Base-by-base conservation (phyloP, 495 filamentous ascomycete genomes). In the Trichoderma asperelloides region DNA sequence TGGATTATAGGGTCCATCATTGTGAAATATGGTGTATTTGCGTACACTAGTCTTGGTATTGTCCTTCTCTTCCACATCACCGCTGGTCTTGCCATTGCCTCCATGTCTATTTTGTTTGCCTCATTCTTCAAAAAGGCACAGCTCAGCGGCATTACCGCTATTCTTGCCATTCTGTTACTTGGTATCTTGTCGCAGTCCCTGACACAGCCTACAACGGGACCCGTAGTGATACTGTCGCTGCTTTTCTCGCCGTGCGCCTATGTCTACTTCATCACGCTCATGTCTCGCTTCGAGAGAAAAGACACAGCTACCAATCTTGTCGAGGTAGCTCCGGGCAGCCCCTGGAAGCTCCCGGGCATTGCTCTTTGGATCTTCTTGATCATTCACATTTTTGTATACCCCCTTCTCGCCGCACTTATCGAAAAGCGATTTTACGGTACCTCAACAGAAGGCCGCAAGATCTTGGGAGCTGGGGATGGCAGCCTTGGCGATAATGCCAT, bases 211-310 rank as follows among this genome's bases (percentile, higher is more conserved):
- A 80, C 71, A 25, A 87, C 87, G 18, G 84, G 77, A 12, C 79
- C 85, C 3, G 85, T 91, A 7, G 79, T 80, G 2, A 77, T 88
- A 8, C 80, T 95, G 9, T 83, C 86, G 68, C 71, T 93, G 6
- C 75, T 95, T 3, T 95, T 93, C 71, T 81, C 89, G 15, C 88
- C 91, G 9, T 90, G 88, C 80, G 93, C 88, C 68, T 92, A 89
- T 70, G 86, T 90, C 18, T 91, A 85, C 76, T 89, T 89, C 74
- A 84, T 87, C 47, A 82, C 89, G 9, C 77, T 82, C 62, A 80
- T 92, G 73, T 89, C 90, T 16, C 83, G 89, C 60, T 91, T 80
- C 72, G 89, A 93, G 73, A 75, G 79, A 67, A 71, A 85, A 63
- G 70, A 81, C 33, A 65, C 79, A 60, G 76, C 84, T 1, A 82